phyloP scores from a whole-genome alignment of 208 protist species.

The Acanthamoeba royreba region DNA sequence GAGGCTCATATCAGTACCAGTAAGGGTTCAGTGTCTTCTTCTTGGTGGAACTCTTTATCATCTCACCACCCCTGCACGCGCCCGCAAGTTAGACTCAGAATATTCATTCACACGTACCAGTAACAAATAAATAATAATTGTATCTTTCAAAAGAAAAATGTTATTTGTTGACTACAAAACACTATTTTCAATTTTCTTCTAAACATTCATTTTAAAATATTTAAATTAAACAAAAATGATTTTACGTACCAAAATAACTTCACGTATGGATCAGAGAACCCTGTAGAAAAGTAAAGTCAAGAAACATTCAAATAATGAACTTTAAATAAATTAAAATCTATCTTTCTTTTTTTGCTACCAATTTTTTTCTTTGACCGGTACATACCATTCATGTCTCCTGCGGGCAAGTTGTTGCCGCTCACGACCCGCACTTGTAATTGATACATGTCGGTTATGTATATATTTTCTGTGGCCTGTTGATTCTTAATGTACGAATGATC shows the following conservation, averaged over 20 bases:
- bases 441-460: too few relatives aligned
- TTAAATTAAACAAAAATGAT: background rate
- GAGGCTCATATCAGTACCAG: background rate
- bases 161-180: background rate
- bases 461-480: too few relatives aligned
- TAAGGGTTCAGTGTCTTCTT: slow-evolving; percentile 36
- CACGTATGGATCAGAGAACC: background rate
- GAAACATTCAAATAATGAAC: background rate
- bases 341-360: background rate
- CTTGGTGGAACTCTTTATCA: background rate
- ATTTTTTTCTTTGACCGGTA: background rate
- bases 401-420: background rate
- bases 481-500: too few relatives aligned
- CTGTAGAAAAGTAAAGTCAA: background rate
- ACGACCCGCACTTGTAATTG: background rate
- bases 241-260: background rate
- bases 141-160: background rate
- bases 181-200: too few relatives aligned
- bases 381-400: background rate
- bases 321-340: background rate
- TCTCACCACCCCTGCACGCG: slow-evolving; percentile 2
- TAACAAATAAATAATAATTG: background rate
- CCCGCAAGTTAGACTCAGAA: too few relatives aligned
- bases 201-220: background rate
- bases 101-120: too few relatives aligned